Evolutionary conservation across 257 asterid species (phyloP).

Genomic region (Dorcoceras hygrometricum): DNA sequence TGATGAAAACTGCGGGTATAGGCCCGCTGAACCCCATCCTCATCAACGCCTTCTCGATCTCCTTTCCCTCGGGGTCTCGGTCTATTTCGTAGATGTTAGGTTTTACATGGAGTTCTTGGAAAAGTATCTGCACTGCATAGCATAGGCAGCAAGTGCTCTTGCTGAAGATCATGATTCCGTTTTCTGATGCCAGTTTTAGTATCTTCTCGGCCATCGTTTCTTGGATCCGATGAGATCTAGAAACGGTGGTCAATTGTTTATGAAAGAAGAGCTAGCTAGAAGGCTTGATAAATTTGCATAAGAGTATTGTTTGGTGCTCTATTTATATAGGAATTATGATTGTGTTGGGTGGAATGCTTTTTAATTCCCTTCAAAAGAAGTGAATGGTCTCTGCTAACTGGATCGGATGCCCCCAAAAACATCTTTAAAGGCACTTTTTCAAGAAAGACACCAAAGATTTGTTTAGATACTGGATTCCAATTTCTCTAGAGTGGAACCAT

Average conservation of each 20-base stretch:
- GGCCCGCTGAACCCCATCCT: conserved; percentile 53
- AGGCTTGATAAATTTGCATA: neutral
- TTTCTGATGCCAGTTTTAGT: conserved; percentile 48
- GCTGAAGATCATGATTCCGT: conserved; percentile 68
- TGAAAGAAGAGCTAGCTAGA: conserved; percentile 18
- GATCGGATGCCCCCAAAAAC: conserved; percentile 21
- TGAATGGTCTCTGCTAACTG: conserved; percentile 16
- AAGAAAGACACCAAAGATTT: conserved; percentile 10
- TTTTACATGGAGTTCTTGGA: conserved; percentile 45
- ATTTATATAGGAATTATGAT: neutral
- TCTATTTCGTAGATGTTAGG: conserved; percentile 52
- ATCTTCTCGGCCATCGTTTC: conserved; percentile 48
- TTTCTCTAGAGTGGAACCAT: neutral
- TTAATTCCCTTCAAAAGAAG: conserved; percentile 17
- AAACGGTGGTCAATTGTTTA: neutral
- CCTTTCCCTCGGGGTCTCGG: conserved; percentile 56
- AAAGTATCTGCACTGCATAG: conserved; percentile 64
- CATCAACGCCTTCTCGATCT: conserved; percentile 50
- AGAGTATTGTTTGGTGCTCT: neutral
- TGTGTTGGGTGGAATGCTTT: neutral
- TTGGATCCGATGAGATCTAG: neutral
- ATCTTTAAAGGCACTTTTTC: conserved; percentile 29
- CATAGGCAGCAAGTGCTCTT: conserved; percentile 65
- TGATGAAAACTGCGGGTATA: conserved; percentile 58
- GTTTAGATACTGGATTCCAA: neutral